Evolutionary conservation across 805 yeast species (phyloP).

Genomic region (Lipomyces starkeyi): DNA sequence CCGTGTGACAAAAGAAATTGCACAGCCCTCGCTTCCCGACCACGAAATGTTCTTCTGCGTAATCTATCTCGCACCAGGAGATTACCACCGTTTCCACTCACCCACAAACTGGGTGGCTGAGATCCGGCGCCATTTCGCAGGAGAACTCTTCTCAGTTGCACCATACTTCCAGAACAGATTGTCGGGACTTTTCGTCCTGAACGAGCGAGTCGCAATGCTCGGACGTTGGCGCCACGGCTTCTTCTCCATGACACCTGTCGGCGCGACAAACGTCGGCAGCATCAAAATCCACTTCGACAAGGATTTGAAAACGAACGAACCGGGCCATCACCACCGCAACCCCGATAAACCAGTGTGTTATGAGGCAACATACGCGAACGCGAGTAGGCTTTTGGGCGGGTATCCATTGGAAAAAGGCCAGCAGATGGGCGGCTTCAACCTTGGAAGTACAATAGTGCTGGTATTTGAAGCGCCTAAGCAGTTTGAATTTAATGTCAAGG

Average conservation of each 20-base stretch:
- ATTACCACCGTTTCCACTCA: conserved; percentile 95
- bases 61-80: conserved; percentile 96
- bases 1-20: conserved; percentile 32
- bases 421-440: conserved; percentile 95
- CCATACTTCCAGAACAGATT: conserved; percentile 92
- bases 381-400: conserved; percentile 79
- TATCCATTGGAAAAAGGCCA: conserved; percentile 88
- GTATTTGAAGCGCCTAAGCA: conserved; percentile 93
- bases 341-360: conserved; percentile 60
- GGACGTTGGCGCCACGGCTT: conserved; percentile 98
- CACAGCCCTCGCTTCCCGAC: conserved; percentile 33
- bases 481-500: conserved; percentile 70
- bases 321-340: conserved; percentile 51
- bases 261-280: conserved; percentile 98
- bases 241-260: conserved; percentile 98
- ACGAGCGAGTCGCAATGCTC: conserved; percentile 91
- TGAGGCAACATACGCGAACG: conserved; percentile 89
- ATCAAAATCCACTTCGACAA: conserved; percentile 90
- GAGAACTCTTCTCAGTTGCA: conserved; percentile 93
- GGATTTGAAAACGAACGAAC: conserved; percentile 77
- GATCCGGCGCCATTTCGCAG: conserved; percentile 90
- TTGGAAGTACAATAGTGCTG: conserved; percentile 95
- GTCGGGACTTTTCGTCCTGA: conserved; percentile 83
- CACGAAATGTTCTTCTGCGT: conserved; percentile 75
- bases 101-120: conserved; percentile 97